A percentile compares a stretch with the other conserved stretches of the same genome.
Evolutionary conservation across 1,284 basidiomycete species (phyloP).

Genomic region (Trichosporon sp.): DNA sequence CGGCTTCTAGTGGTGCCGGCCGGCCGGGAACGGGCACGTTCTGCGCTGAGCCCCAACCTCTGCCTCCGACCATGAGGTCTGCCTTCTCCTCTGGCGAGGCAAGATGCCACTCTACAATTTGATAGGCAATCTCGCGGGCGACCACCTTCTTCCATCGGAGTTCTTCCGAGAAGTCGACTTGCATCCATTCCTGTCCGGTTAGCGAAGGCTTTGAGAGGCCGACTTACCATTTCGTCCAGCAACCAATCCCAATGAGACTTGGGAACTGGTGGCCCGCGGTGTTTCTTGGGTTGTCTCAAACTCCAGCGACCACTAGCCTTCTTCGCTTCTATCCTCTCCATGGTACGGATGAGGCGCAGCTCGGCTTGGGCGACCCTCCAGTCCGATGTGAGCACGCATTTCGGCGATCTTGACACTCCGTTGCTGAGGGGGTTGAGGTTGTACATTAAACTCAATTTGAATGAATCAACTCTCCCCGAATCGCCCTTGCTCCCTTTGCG

Average conservation of each 20-base stretch:
- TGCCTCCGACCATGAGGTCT: conserved; percentile 54
- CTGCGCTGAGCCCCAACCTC: conserved; percentile 38
- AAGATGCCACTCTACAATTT: conserved; percentile 81
- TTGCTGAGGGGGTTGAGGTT: conserved; percentile 35
- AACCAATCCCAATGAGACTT: conserved; percentile 96
- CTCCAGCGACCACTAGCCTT: conserved; percentile 82
- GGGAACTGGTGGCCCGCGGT: conserved; percentile 68
- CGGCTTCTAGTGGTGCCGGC: conserved; percentile 4
- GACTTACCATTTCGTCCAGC: conserved; percentile 89
- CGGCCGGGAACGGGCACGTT: conserved; percentile 27
- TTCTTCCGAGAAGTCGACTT: conserved; percentile 90
- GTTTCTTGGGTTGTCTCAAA: conserved; percentile 92
- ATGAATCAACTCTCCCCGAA: conserved; percentile 27
- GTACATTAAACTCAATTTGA: conserved; percentile 31
- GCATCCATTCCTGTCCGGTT: conserved; percentile 79
- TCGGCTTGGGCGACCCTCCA: conserved; percentile 63
- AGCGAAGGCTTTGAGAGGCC: background rate
- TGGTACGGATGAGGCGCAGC: conserved; percentile 65
- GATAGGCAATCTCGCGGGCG: conserved; percentile 76
- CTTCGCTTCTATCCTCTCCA: conserved; percentile 78
- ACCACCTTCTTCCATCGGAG: conserved; percentile 83
- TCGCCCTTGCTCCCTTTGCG: conserved; percentile 27
- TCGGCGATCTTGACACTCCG: conserved; percentile 30
- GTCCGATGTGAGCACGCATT: conserved; percentile 40
- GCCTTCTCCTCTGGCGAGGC: conserved; percentile 64